A percentile compares a stretch with the other conserved stretches of the same genome.
phyloP scores from a whole-genome alignment of 208 protist genomes.

The Acanthamoeba lenticulata region DNA sequence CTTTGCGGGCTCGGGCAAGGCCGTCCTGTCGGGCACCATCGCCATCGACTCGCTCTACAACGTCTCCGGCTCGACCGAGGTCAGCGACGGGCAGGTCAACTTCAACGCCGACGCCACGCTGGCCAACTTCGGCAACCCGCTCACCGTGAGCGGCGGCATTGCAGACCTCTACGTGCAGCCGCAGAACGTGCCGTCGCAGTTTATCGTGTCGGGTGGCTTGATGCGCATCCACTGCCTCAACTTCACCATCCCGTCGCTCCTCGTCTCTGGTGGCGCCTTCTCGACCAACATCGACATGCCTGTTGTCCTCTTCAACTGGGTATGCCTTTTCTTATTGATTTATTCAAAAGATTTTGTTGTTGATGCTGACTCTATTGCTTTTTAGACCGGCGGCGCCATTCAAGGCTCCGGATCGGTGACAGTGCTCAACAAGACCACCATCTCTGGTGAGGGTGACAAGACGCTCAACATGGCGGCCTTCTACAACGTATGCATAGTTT shows the following conservation, averaged over 20 bases:
- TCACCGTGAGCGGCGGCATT: slow-evolving; percentile 38
- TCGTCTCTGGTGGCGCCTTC: slow-evolving; percentile 46
- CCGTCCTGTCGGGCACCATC: slow-evolving; percentile 27
- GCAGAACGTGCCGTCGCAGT: slow-evolving; percentile 14
- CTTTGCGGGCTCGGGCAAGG: slow-evolving; percentile 3
- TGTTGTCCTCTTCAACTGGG: neutral
- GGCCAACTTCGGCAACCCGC: slow-evolving; percentile 62
- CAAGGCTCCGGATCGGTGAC: slow-evolving; percentile 30
- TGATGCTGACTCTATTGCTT: no score
- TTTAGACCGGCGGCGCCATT: neutral
- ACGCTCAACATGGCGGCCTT: slow-evolving; percentile 26
- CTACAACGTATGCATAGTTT: slow-evolving; percentile 60
- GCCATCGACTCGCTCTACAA: slow-evolving; percentile 36
- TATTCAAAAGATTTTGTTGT: no score
- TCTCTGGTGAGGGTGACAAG: neutral
- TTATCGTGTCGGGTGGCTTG: slow-evolving; percentile 27
- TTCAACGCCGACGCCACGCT: slow-evolving; percentile 34
- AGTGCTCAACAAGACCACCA: neutral
- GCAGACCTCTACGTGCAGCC: slow-evolving; percentile 59
- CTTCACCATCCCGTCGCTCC: slow-evolving; percentile 45
- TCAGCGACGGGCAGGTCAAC: neutral
- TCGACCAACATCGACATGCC: slow-evolving; percentile 63
- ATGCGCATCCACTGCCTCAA: slow-evolving; percentile 60
- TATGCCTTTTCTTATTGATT: neutral
- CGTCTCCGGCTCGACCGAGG: slow-evolving; percentile 49